Evolutionary conservation across 176 grass and related monocot species (phyloP), one percentile per base, ranked within the genome.

Genomic region (Dendrocalamus sinicus): DNA sequence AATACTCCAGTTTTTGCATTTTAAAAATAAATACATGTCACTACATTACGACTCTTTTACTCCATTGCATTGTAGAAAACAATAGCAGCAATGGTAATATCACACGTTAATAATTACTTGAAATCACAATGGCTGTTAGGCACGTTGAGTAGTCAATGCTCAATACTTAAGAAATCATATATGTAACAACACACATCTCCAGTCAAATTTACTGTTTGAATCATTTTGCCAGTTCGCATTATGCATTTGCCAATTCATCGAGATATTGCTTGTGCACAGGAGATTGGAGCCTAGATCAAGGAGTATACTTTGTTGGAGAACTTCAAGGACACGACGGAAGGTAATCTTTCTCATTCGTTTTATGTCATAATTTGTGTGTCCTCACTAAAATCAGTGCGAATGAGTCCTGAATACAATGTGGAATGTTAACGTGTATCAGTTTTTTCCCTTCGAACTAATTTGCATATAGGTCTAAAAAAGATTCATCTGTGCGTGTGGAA

Each of bases 281-380:
- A 92, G 79, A 87, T 87, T 99, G 79, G 96, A 99, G 73, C 91
- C 96, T 70, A 94, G 85, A 89, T 94, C 96, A 17, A 95, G 95
- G 84, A 91, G 75, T 68, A 78, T 99, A 52, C 85, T 94, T 58
- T 92, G 91, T 71, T 98, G 91, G 93, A 95, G 82, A 90, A 86
- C 84, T 44, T 89, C 88, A 59, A 90, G 74, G 71, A 83, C 88
- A 84, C 78, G 87, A 40, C 32, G 70, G 32, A 99, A 96, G 93
- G 96, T 95, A 94, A 75, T 74, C 3, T 86, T 60, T 88, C 61
- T 83, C 46, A 64, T 70, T 28, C 8, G 1, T 76, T 16, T 73
- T 61, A 23, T 76, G 45, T 51, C 37, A 39, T 45, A 70, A 73
- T 46, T 9, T 9, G 5, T 60, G 20, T 73, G 11, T 39, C 11